A percentile compares a stretch with the other conserved stretches of the same genome.
phyloP scores from a whole-genome alignment of 2,329 filamentous ascomycete genomes.

The Ophiostoma sp. region DNA sequence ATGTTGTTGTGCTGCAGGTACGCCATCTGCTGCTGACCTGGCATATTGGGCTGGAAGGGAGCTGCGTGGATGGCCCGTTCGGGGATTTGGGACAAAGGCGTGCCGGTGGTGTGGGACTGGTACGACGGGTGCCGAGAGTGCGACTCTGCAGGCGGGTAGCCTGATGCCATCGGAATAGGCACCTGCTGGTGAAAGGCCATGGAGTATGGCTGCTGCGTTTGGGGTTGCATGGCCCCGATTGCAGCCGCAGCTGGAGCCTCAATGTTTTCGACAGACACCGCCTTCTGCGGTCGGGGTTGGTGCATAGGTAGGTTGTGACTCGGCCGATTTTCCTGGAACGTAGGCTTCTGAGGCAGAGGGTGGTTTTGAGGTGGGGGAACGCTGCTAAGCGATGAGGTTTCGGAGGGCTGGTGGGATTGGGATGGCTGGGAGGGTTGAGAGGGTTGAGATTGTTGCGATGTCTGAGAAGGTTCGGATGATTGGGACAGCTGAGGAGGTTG shows the following conservation, averaged over 20 bases:
- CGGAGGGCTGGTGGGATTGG: slow-evolving; percentile 10
- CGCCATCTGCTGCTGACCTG: slow-evolving; percentile 30
- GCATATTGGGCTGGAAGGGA: slow-evolving; percentile 74
- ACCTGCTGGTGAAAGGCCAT: slow-evolving; percentile 83
- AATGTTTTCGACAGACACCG: slow-evolving; percentile 88
- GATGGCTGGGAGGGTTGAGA: slow-evolving; percentile 11
- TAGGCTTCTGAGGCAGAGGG: slow-evolving; percentile 59
- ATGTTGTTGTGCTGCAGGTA: slow-evolving; percentile 54
- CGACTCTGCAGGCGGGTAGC: slow-evolving; percentile 48
- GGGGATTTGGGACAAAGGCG: slow-evolving; percentile 86
- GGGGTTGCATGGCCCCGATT: slow-evolving; percentile 11
- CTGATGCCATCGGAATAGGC: slow-evolving; percentile 68
- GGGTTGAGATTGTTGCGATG: not conserved
- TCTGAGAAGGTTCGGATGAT: not conserved
- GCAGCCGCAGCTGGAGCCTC: slow-evolving; percentile 72
- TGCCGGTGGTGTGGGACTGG: slow-evolving; percentile 70
- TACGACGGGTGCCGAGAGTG: slow-evolving; percentile 70
- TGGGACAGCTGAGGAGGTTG: not conserved
- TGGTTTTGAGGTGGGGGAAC: slow-evolving; percentile 59
- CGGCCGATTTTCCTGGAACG: slow-evolving; percentile 57
- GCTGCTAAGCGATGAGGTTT: slow-evolving; percentile 49
- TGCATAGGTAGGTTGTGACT: slow-evolving; percentile 70
- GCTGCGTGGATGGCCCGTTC: slow-evolving; percentile 89
- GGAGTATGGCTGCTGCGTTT: slow-evolving; percentile 30
- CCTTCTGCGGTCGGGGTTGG: slow-evolving; percentile 91